phyloP scores from a whole-genome alignment of 768 basidiomycete species.

The Pulveroboletus ravenelii region DNA sequence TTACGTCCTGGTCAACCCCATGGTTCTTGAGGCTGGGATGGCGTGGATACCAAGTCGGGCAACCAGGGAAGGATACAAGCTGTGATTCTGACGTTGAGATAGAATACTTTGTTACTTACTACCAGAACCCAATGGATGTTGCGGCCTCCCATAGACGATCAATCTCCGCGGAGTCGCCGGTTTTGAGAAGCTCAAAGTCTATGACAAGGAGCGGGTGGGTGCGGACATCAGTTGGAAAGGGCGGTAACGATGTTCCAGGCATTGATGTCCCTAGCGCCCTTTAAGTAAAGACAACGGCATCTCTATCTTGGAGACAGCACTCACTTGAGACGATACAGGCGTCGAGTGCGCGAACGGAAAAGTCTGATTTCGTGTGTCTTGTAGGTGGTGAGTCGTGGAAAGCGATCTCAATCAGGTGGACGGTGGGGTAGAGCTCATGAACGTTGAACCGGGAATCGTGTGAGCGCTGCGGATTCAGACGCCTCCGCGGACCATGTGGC shows the following conservation, averaged over 20 bases:
- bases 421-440: background rate
- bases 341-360: background rate
- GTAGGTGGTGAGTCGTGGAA: background rate
- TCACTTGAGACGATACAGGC: background rate
- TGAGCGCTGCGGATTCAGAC: too few species aligned
- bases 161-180: slow-evolving; percentile 35
- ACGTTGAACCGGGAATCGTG: too few species aligned
- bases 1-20: slow-evolving; percentile 33
- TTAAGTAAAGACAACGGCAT: background rate
- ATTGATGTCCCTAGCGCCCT: slow-evolving; percentile 14
- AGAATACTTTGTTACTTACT: slow-evolving; percentile 32
- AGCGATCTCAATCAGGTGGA: background rate
- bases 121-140: slow-evolving; percentile 50
- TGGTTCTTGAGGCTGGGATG: slow-evolving; percentile 40
- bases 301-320: background rate
- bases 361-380: background rate
- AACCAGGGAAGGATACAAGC: background rate
- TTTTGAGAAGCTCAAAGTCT: slow-evolving; percentile 38
- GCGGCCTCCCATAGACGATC: slow-evolving; percentile 45
- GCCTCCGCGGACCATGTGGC: too few species aligned
- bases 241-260: slow-evolving; percentile 32
- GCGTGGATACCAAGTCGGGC: background rate
- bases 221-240: slow-evolving; percentile 42
- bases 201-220: slow-evolving; percentile 45
- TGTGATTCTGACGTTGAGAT: background rate